Base-by-base conservation (phyloP, 345 rosid species). In the Litchi chinensis region DNA sequence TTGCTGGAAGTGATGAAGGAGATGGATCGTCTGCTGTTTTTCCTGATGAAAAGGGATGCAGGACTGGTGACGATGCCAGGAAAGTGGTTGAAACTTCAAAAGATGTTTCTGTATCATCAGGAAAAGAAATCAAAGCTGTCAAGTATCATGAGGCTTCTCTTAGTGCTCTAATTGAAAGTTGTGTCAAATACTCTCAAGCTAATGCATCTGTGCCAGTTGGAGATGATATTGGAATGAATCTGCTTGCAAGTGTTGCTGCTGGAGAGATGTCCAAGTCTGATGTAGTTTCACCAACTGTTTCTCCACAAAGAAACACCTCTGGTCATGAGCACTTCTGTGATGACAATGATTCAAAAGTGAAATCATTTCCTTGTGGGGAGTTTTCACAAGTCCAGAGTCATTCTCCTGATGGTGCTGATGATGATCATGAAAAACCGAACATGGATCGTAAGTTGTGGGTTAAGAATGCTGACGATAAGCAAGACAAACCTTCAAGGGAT, bases 201-300 rank as follows among this genome's bases (percentile, higher is more conserved):
- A 87, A 74, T 86, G 86, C 82, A 11, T 82, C 84, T 41, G 43
- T 82, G 65, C 84, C 95, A 10, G 83, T 82, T 79, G 89, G 86
- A 8, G 99, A 96, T 87, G 97, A 94, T 84, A 88, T 87, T 75
- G 99, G 98, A 74, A 96, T 96, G 97, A 94, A 94, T 84, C 87
- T 96, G 77, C 93, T 96, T 75, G 99, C 99, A 62, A 94, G 86
- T 83, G 98, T 96, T 70, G 99, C 99, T 76, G 88, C 98, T 76
- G 98, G 91, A 62, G 98, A 94, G 81, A 92, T 94, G 77, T 86
- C 85, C 40, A 96, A 88, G 70, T 83, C 95, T 10, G 90, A 90
- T 71, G 73, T 76, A 70, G 83, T 78, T 68, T 90, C 95, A 21
- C 95, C 93, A 6, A 73, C 78, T 28, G 83, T 64, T 76, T 92